Base-by-base conservation (phyloP, 805 yeast species). In the Ogataea zsoltii region DNA sequence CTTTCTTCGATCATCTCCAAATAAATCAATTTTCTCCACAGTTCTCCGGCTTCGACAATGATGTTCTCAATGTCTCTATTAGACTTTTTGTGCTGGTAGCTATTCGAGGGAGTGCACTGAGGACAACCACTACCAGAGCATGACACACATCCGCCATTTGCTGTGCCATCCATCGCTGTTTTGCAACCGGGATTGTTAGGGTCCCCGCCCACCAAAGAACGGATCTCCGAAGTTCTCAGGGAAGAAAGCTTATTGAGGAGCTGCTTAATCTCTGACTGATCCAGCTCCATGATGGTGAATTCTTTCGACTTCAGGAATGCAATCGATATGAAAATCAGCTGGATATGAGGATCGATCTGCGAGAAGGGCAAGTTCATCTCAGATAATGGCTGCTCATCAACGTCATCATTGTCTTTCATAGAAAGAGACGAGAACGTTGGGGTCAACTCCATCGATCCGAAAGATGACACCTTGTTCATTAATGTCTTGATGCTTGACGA, bases 251-350 rank as follows among this genome's bases (percentile, higher is more conserved):
- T 76, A 49, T 80, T 79, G 50, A 91, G 72, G 53, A 82, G 81
- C 60, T 90, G 95, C 31, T 90, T 74, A 36, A 89, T 88, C 66
- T 91, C 98, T 51, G 87, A 82, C 61, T 88, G 96, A 58, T 91
- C 98, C 52, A 90, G 82, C 61, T 91, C 97, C 52, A 88, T 75
- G 44, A 91, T 72, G 32, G 85, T 80, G 54, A 80, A 80, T 55
- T 86, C 91, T 63, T 85, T 84, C 41, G 92, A 82, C 64, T 88
- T 88, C 53, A 91, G 69, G 32, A 91, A 77, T 1, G 97, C 88
- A 38, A 90, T 69, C 39, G 88, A 81, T 2, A 87, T 77, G 58
- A 89, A 91, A 1, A 86, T 67, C 28, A 89, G 73, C 67, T 86
- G 90, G 25, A 83, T 74, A 59, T 88, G 96, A 1, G 89, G 85